phyloP scores from a whole-genome alignment of 768 basidiomycete species.

The Mycena sanguinolenta region DNA sequence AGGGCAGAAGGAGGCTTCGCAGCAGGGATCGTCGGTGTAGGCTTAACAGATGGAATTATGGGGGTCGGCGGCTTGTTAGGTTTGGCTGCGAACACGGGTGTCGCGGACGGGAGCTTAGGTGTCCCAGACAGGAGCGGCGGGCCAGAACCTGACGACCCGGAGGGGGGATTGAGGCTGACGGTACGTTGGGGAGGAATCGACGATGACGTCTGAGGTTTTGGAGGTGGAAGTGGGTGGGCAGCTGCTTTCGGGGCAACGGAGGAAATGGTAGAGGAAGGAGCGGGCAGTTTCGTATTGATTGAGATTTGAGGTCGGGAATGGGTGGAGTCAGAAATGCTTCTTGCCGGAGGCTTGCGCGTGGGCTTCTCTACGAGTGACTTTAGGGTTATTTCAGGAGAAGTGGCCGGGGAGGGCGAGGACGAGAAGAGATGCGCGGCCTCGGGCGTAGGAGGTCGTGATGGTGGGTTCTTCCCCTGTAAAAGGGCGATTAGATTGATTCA shows the following conservation, averaged over 20 bases:
- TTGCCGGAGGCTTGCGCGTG: background rate
- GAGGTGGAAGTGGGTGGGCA: slow-evolving; percentile 21
- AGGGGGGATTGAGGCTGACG: slow-evolving; percentile 38
- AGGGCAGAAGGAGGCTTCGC: slow-evolving; percentile 11
- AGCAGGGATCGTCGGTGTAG: slow-evolving; percentile 12
- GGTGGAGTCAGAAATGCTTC: background rate
- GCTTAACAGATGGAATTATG: slow-evolving; percentile 9
- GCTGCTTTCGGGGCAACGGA: slow-evolving; percentile 22
- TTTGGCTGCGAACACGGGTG: background rate
- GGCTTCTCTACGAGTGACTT: background rate
- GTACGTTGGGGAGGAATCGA: slow-evolving; percentile 30
- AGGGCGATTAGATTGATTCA: background rate
- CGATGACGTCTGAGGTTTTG: slow-evolving; percentile 28
- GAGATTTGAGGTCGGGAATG: slow-evolving; percentile 14
- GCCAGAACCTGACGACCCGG: slow-evolving; percentile 13
- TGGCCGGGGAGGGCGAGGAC: slow-evolving; percentile 6
- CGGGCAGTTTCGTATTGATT: slow-evolving; percentile 3
- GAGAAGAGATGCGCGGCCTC: slow-evolving; percentile 9
- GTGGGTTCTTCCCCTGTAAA: background rate
- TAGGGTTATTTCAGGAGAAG: slow-evolving; percentile 25
- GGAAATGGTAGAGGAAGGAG: slow-evolving; percentile 25
- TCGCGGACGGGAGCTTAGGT: slow-evolving; percentile 8
- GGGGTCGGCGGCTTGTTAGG: slow-evolving; percentile 6
- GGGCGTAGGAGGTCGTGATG: slow-evolving; percentile 7
- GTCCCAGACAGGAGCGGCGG: slow-evolving; percentile 7